A percentile compares a stretch with the other conserved stretches of the same genome.
Conservation (phyloP, 2,329 filamentous ascomycete genomes). For the Sporothrix schenckii region DNA sequence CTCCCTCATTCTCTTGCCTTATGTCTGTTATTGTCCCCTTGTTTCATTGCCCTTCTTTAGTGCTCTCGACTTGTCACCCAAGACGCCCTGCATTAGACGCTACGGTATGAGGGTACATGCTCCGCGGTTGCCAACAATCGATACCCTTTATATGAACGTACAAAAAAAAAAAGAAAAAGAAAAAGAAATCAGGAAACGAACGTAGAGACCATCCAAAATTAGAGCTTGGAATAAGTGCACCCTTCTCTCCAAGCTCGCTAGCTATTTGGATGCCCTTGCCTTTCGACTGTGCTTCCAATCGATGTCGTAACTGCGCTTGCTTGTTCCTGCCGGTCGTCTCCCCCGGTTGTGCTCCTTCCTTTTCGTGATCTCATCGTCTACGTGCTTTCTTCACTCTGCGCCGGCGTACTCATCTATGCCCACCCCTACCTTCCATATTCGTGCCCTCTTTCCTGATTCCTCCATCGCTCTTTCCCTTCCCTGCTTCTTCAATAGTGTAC, state of each 20-base stretch:
- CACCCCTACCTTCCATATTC: not conserved
- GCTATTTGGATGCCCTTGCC: not conserved
- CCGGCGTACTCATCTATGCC: slow-evolving; percentile 8
- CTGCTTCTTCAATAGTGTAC: not conserved
- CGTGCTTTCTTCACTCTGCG: slow-evolving; percentile 12
- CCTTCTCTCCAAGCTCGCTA: not conserved
- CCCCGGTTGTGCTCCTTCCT: slow-evolving; percentile 3
- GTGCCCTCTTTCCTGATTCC: slow-evolving; percentile 3
- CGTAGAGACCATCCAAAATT: not conserved
- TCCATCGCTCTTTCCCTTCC: slow-evolving; percentile 9
- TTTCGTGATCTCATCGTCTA: slow-evolving; percentile 20
- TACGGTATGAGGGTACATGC: slow-evolving; percentile 17
- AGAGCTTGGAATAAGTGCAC: not conserved
- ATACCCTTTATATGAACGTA: not conserved
- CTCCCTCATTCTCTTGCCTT: not conserved
- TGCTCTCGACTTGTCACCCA: slow-evolving; percentile 24
- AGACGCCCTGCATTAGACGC: slow-evolving; percentile 20
- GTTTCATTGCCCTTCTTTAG: slow-evolving; percentile 6
- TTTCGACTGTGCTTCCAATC: not conserved
- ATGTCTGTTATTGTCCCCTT: slow-evolving; percentile 5
- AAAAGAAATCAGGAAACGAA: not conserved
- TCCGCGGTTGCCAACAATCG: slow-evolving; percentile 7
- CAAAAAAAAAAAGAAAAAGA: not conserved
- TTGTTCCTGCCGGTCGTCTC: not conserved
- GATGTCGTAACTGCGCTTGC: slow-evolving; percentile 11